These are phyloP conservation scores for Rostrohypoxylon terebratum DNA, from an alignment of 495 filamentous ascomycete species.

Conservation along the genomic window DNA sequence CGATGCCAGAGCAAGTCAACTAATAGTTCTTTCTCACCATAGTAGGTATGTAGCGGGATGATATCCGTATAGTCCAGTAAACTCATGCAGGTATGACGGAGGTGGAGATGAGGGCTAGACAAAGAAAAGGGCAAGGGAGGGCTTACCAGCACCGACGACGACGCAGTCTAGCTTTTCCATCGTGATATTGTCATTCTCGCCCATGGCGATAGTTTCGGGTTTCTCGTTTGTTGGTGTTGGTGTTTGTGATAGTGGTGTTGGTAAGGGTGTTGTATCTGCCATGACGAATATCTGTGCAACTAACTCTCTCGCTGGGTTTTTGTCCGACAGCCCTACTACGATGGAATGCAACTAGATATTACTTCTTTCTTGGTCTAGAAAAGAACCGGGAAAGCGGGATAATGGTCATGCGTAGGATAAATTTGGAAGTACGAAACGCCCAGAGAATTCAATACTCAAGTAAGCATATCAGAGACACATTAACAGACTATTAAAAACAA, in stretches of 20 bases:
- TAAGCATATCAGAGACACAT: background rate
- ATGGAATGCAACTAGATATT: slow-evolving; percentile 22
- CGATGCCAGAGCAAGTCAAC: slow-evolving; percentile 15
- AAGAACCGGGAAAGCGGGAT: slow-evolving; percentile 36
- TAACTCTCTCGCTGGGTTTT: slow-evolving; percentile 16
- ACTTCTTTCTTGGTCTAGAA: slow-evolving; percentile 30
- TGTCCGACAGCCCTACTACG: slow-evolving; percentile 13
- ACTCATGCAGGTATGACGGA: background rate
- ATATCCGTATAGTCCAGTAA: background rate
- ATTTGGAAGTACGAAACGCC: slow-evolving; percentile 25
- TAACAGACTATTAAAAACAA: background rate
- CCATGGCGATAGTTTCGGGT: slow-evolving; percentile 17
- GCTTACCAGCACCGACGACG: slow-evolving; percentile 60
- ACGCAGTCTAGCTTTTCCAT: slow-evolving; percentile 61
- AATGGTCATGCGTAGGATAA: slow-evolving; percentile 40
- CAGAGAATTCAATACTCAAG: background rate
- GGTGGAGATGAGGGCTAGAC: background rate
- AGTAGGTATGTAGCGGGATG: background rate
- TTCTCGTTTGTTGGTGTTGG: slow-evolving; percentile 24
- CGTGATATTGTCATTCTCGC: slow-evolving; percentile 30
- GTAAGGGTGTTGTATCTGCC: slow-evolving; percentile 17
- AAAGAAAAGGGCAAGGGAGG: background rate
- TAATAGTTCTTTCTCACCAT: background rate
- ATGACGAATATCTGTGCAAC: slow-evolving; percentile 33
- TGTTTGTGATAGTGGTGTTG: background rate